These are phyloP conservation scores for Eragrostis tef DNA, from an alignment of 202 grass and related monocot genomes.

Conservation along the genomic window DNA sequence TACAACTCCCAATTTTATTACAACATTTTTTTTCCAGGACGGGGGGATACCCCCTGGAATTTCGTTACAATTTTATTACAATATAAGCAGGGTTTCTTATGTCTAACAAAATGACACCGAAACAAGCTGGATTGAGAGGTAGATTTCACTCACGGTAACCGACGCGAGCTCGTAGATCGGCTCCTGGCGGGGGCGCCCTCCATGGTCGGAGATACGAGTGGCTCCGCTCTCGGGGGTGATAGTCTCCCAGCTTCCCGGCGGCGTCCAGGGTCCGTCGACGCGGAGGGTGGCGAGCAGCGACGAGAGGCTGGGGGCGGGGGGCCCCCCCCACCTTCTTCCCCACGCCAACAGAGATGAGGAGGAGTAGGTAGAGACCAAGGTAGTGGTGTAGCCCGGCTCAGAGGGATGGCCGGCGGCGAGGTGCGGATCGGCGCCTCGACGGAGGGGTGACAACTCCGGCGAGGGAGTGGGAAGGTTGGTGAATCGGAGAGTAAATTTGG, in stretches of 20 bases:
- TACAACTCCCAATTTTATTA: background rate
- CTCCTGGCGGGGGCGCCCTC: slow-evolving; percentile 33
- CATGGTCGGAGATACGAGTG: slow-evolving; percentile 22
- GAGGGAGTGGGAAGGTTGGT: background rate
- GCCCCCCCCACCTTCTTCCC: background rate
- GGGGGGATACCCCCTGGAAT: no score
- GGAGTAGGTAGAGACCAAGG: background rate
- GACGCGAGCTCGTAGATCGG: slow-evolving; percentile 66
- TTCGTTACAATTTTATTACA: background rate
- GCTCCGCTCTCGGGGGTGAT: slow-evolving; percentile 52
- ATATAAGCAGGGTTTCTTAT: background rate
- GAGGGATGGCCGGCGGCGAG: background rate
- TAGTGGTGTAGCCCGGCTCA: background rate
- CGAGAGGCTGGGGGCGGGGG: slow-evolving; percentile 67
- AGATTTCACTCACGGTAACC: slow-evolving; percentile 60
- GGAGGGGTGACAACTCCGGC: background rate
- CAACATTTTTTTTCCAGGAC: no score
- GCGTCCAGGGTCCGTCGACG: slow-evolving; percentile 64
- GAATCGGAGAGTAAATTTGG: background rate
- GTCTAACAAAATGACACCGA: background rate
- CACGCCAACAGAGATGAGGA: background rate
- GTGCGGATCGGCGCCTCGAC: background rate
- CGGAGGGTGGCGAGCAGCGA: slow-evolving; percentile 63
- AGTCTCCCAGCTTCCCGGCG: slow-evolving; percentile 69
- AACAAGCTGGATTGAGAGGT: background rate